These are phyloP conservation scores for Gymnopus androsaceus DNA, from an alignment of 1,284 basidiomycete genomes.

Conservation along the genomic window DNA sequence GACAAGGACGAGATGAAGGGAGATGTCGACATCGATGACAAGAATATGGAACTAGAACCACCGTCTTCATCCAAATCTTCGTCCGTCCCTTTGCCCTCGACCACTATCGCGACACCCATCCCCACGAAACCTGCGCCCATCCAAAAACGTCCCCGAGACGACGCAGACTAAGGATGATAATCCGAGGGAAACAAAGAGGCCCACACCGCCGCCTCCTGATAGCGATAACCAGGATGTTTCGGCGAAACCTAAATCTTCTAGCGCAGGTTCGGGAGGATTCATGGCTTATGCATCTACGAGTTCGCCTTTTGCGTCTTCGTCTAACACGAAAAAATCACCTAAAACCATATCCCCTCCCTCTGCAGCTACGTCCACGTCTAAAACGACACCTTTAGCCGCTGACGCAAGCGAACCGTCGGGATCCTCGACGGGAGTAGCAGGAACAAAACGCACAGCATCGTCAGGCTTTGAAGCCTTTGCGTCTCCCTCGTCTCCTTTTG, in stretches of 20 bases:
- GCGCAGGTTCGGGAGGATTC: conserved; percentile 63
- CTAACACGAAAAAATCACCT: conserved; percentile 69
- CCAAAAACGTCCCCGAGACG: conserved; percentile 54
- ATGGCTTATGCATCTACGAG: conserved; percentile 71
- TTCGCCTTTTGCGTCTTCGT: conserved; percentile 71
- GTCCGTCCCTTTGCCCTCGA: neutral
- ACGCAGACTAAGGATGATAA: conserved; percentile 57
- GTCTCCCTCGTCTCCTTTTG: conserved; percentile 62
- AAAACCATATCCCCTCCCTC: conserved; percentile 53
- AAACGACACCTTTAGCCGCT: conserved; percentile 15
- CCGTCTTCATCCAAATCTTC: neutral
- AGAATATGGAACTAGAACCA: conserved; percentile 7
- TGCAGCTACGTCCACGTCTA: conserved; percentile 21
- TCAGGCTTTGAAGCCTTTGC: conserved; percentile 68
- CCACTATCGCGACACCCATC: conserved; percentile 2
- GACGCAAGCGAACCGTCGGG: conserved; percentile 24
- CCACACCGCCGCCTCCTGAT: conserved; percentile 71
- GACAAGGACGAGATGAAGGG: conserved; percentile 4
- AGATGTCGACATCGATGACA: conserved; percentile 15
- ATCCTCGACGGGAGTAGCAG: conserved; percentile 28
- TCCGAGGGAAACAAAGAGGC: conserved; percentile 62
- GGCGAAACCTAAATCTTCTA: too few species aligned
- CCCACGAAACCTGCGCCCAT: conserved; percentile 35
- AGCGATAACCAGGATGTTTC: conserved; percentile 33
- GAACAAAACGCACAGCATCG: conserved; percentile 54